Evolutionary conservation across 2,329 filamentous ascomycete species (phyloP), one percentile per base, ranked within the genome.

Genomic region (Aspergillus pseudonomiae): DNA sequence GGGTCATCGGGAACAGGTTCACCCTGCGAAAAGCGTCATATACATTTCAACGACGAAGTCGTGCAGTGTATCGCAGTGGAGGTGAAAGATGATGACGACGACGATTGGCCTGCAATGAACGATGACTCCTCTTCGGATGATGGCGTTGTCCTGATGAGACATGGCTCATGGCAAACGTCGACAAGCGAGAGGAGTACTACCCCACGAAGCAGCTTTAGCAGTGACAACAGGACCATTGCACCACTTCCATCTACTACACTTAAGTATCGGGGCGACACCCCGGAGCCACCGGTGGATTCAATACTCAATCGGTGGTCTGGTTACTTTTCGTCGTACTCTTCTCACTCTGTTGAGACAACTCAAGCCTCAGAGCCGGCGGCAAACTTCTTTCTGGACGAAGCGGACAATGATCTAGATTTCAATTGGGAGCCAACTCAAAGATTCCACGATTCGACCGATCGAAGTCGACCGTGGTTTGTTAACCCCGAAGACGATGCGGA

Each of bases 11-110:
- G 90, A 71, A 83, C 78, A 83, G 89, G 74, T 78, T 93, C 86
- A 2, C 86, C 87, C 6, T 83, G 63, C 79, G 87, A 81, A 78
- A 86, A 88, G 72, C 93, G 89, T 65, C 94, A 97, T 75, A 98
- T 99, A 68, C 92, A 96, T 73, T 99, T 99, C 78, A 95, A 97
- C 74, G 92, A 97, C 74, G 91, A 94, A 79, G 95, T 99, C 2
- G 90, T 94, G 75, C 94, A 98, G 76, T 97, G 94, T 76, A 97
- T 97, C 68, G 95, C 95, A 9, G 88, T 99, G 36, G 94, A 98
- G 39, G 85, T 88, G 70, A 96, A 96, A 67, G 89, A 90, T 28
- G 90, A 94, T 55, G 88, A 91, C 32, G 70, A 70, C 26, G 77
- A 78, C 14, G 63, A 81, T 39, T 79, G 79, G 68, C 79, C 78